Percentiles rank a stretch among this genome's conserved stretches.
phyloP scores from a whole-genome alignment of 176 grass and related monocot species.

The Lolium rigidum region DNA sequence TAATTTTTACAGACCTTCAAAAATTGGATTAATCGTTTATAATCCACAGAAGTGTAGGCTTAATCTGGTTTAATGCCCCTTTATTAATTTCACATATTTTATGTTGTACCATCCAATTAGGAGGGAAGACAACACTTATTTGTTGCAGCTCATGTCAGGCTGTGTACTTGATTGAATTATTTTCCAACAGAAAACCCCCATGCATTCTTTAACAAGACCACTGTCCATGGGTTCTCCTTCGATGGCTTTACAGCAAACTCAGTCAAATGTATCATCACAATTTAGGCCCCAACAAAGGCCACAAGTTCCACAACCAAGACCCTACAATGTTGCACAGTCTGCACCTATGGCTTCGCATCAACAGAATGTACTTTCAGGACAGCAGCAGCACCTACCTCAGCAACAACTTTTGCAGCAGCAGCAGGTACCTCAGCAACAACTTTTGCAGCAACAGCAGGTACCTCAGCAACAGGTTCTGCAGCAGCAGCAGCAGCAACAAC shows the following conservation, averaged over 20 bases:
- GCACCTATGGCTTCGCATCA: conserved; percentile 47
- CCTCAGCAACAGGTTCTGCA: not conserved
- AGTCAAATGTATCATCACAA: conserved; percentile 50
- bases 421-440: conserved; percentile 38
- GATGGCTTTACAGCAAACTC: conserved; percentile 55
- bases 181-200: conserved; percentile 68
- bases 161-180: conserved; percentile 39
- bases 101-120: not conserved
- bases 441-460: conserved; percentile 1
- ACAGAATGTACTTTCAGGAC: conserved; percentile 63
- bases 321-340: conserved; percentile 51
- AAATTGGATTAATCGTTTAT: conserved; percentile 19
- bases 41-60: conserved; percentile 1
- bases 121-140: not conserved
- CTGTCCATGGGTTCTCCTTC: conserved; percentile 65
- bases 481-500: no score
- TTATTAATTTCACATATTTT: conserved; percentile 24
- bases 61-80: not conserved
- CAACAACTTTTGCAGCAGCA: conserved; percentile 45
- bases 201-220: conserved; percentile 62
- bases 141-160: conserved; percentile 19
- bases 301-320: conserved; percentile 77
- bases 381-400: conserved; percentile 57
- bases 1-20: not conserved
- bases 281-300: conserved; percentile 79